phyloP scores from a whole-genome alignment of 225 moss, liverwort and hornwort species.

The Takakia lepidozioides region DNA sequence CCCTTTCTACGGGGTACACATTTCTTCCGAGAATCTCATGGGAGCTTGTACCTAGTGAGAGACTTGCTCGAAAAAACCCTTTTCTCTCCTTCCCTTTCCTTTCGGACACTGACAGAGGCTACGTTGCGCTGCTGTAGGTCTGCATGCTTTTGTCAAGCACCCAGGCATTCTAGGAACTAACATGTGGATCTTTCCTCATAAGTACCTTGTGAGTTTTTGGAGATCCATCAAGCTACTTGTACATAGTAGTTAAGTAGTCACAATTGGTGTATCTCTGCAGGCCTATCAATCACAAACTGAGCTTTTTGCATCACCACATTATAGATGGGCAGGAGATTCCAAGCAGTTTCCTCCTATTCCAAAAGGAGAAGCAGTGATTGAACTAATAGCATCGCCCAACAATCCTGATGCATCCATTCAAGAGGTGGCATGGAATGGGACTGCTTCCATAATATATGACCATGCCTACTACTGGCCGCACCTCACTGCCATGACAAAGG shows the following conservation, averaged over 20 bases:
- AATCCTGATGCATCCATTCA: slow-evolving; percentile 46
- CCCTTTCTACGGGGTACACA: slow-evolving; percentile 50
- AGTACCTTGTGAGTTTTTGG: too few relatives aligned
- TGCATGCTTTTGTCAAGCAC: too few relatives aligned
- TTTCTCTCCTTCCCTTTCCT: too few relatives aligned
- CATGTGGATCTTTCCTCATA: too few relatives aligned
- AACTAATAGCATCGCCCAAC: slow-evolving; percentile 67
- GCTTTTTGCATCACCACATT: slow-evolving; percentile 18
- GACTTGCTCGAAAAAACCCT: too few relatives aligned
- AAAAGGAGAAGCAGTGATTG: slow-evolving; percentile 17
- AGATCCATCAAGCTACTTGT: too few relatives aligned
- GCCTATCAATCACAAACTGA: slow-evolving; percentile 19
- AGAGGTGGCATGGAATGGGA: slow-evolving; percentile 23
- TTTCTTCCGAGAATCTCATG: too few relatives aligned
- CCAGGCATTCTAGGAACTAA: too few relatives aligned
- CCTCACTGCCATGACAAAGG: slow-evolving; percentile 33
- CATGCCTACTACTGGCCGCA: slow-evolving; percentile 79
- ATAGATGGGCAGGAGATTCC: slow-evolving; percentile 41
- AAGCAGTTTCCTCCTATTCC: slow-evolving; percentile 7
- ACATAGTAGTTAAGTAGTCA: too few relatives aligned
- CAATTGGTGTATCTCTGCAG: slow-evolving; percentile 44
- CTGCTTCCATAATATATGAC: slow-evolving; percentile 39
- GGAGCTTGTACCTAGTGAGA: too few relatives aligned
- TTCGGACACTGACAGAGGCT: too few relatives aligned
- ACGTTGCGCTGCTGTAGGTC: too few relatives aligned